Percentiles rank a stretch among this genome's conserved stretches.
phyloP scores from a whole-genome alignment of 495 filamentous ascomycete genomes.

The Penicillium coprophilum region DNA sequence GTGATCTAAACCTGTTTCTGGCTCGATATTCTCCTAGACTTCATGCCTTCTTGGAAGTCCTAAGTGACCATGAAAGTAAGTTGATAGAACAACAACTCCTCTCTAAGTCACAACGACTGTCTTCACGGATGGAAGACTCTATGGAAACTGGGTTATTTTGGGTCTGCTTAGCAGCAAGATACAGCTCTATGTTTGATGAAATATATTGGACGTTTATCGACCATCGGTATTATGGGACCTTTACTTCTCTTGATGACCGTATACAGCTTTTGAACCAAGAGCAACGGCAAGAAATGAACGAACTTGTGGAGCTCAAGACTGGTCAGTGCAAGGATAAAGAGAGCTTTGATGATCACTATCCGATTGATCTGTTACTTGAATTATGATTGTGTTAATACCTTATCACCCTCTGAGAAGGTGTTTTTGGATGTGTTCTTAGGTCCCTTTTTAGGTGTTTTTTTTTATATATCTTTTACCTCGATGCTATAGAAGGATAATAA shows the following conservation, averaged over 20 bases:
- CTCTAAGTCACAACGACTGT: neutral
- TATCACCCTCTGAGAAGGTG: too few relatives aligned
- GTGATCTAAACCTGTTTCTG: too few relatives aligned
- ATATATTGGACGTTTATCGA: neutral
- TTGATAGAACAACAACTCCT: neutral
- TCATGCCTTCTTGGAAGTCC: neutral
- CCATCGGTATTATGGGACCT: neutral
- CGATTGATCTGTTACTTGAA: neutral
- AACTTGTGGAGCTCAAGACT: neutral
- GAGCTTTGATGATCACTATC: neutral
- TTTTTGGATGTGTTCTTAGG: neutral
- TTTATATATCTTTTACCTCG: too few relatives aligned
- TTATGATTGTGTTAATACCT: neutral
- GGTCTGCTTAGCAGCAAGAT: neutral
- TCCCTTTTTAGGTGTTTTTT: neutral
- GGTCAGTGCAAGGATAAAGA: neutral
- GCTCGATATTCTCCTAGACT: too few relatives aligned
- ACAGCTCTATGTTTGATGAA: neutral
- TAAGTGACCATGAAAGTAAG: neutral
- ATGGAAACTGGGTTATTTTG: neutral
- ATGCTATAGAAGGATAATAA: too few relatives aligned
- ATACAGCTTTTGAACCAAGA: neutral
- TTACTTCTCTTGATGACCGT: neutral
- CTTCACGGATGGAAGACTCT: neutral
- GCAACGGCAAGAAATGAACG: neutral